phyloP scores from a whole-genome alignment of 2,329 filamentous ascomycete species.

The Fusarium oligoseptatum region DNA sequence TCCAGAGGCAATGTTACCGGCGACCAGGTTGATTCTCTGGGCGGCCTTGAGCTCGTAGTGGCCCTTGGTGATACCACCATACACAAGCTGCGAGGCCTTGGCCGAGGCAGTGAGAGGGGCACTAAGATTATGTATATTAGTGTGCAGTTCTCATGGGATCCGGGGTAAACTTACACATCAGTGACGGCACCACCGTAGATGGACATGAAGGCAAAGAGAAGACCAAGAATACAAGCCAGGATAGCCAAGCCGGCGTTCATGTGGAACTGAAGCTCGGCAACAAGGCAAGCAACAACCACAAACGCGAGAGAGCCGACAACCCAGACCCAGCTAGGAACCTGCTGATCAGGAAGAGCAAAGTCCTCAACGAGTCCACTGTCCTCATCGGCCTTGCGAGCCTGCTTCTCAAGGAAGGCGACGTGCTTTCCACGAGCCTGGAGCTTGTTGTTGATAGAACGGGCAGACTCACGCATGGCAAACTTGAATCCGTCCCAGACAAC shows the following conservation, averaged over 20 bases:
- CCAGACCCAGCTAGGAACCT: conserved; percentile 69
- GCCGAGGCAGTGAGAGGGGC: conserved; percentile 75
- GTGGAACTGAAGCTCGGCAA: conserved; percentile 64
- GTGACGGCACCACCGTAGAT: conserved; percentile 67
- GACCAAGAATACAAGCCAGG: conserved; percentile 67
- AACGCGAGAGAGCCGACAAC: conserved; percentile 59
- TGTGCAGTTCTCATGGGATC: too few relatives aligned
- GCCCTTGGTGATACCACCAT: conserved; percentile 73
- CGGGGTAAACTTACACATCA: conserved; percentile 50
- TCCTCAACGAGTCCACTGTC: conserved; percentile 53
- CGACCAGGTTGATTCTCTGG: conserved; percentile 75
- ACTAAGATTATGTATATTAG: conserved; percentile 3
- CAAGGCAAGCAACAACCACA: conserved; percentile 65
- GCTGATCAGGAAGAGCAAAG: conserved; percentile 57
- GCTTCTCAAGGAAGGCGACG: conserved; percentile 51
- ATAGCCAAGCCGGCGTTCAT: conserved; percentile 70
- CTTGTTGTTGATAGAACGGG: conserved; percentile 47
- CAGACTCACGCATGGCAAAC: conserved; percentile 50
- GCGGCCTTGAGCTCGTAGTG: conserved; percentile 63
- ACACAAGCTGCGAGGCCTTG: conserved; percentile 77
- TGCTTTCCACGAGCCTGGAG: conserved; percentile 51
- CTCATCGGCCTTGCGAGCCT: conserved; percentile 52
- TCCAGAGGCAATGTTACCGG: conserved; percentile 69
- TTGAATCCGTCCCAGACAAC: conserved; percentile 53
- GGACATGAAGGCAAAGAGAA: conserved; percentile 70